Percentiles rank a stretch among this genome's conserved stretches.
phyloP scores from a whole-genome alignment of 208 protist genomes.

The Trypanosoma lewisi region DNA sequence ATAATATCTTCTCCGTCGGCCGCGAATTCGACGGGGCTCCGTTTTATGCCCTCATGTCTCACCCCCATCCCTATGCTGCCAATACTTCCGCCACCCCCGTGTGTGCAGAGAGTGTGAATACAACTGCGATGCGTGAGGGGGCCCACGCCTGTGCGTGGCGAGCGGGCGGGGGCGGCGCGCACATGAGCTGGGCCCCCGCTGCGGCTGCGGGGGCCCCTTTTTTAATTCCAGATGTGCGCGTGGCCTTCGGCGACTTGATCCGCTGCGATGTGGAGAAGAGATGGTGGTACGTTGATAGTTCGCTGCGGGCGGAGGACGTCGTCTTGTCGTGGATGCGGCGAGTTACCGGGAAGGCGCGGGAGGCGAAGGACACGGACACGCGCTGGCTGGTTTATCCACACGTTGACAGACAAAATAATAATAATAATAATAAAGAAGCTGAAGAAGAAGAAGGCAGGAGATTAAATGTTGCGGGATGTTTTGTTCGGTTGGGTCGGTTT shows the following conservation, averaged over 20 bases:
- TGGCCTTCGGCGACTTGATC: slow-evolving; percentile 41
- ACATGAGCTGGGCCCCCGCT: background rate
- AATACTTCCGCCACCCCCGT: background rate
- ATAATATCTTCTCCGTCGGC: slow-evolving; percentile 43
- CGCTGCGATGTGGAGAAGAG: slow-evolving; percentile 23
- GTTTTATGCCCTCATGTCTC: slow-evolving; percentile 28
- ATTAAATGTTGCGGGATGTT: background rate
- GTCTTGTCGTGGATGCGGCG: slow-evolving; percentile 54
- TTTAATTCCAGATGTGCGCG: background rate
- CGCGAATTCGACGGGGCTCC: slow-evolving; percentile 32
- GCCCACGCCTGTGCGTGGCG: no score
- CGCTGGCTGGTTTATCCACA: slow-evolving; percentile 45
- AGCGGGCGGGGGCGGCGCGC: background rate
- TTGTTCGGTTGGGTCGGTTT: slow-evolving; percentile 37
- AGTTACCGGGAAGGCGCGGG: slow-evolving; percentile 37
- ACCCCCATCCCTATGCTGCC: background rate
- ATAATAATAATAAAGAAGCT: background rate
- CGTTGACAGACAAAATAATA: background rate
- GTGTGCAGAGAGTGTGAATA: background rate
- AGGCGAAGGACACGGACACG: slow-evolving; percentile 32
- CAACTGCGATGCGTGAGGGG: no score
- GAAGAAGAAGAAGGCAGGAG: background rate
- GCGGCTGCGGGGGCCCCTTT: background rate
- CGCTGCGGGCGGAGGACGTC: slow-evolving; percentile 40
- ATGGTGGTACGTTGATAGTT: slow-evolving; percentile 46